Conservation (phyloP, 1,139 yeast genomes). For the Diutina catenulata region DNA sequence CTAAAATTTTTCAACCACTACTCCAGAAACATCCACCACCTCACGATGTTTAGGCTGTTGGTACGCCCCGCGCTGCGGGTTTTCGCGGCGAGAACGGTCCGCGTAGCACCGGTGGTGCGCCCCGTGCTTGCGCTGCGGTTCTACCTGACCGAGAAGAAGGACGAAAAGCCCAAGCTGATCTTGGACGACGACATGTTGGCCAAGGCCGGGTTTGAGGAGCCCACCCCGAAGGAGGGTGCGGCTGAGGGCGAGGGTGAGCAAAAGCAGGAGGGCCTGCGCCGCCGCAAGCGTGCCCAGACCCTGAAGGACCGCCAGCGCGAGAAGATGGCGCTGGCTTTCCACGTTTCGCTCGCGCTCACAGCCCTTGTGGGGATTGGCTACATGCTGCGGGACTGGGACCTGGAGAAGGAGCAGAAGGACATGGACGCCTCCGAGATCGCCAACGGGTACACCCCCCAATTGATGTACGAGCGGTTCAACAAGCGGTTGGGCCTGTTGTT, state of each 20-base stretch:
- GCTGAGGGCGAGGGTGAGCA: slow-evolving; percentile 11
- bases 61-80: slow-evolving; percentile 1
- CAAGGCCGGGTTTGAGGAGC: slow-evolving; percentile 67
- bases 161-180: slow-evolving; percentile 38
- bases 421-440: slow-evolving; percentile 39
- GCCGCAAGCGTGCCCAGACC: slow-evolving; percentile 49
- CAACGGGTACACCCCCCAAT: slow-evolving; percentile 59
- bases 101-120: neutral
- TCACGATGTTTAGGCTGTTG: slow-evolving; percentile 4
- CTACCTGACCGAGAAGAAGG: slow-evolving; percentile 5
- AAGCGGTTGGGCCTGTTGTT: slow-evolving; percentile 68
- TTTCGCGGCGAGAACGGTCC: neutral
- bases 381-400: slow-evolving; percentile 81
- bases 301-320: slow-evolving; percentile 49
- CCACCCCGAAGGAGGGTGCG: slow-evolving; percentile 9
- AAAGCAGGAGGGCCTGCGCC: slow-evolving; percentile 12
- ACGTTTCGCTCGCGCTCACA: slow-evolving; percentile 48
- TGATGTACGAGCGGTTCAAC: slow-evolving; percentile 54
- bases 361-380: slow-evolving; percentile 60
- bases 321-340: slow-evolving; percentile 57
- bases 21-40: too few species aligned
- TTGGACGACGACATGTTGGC: slow-evolving; percentile 74
- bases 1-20: too few species aligned
- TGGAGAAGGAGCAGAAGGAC: slow-evolving; percentile 51
- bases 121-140: neutral